Evolutionary conservation across 495 filamentous ascomycete species (phyloP).

Genomic region (Astrothelium subdiscretum): DNA sequence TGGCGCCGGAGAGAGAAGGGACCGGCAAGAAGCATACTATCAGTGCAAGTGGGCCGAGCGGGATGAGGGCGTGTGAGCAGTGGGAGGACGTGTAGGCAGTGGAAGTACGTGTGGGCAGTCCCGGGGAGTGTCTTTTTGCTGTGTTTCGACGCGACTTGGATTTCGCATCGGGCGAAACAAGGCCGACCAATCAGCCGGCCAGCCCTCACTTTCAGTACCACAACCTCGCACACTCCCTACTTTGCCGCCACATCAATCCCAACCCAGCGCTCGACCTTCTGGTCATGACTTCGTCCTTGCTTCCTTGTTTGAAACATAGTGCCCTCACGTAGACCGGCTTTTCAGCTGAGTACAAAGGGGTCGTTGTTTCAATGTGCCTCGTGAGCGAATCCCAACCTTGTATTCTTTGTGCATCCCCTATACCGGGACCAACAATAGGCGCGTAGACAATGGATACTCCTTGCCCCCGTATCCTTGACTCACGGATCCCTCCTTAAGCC

Average conservation of each 20-base stretch:
- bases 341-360: background rate
- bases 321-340: background rate
- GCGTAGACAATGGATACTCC: background rate
- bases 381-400: background rate
- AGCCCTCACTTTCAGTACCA: too few relatives aligned
- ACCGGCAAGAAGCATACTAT: background rate
- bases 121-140: background rate
- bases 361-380: background rate
- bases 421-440: background rate
- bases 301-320: background rate
- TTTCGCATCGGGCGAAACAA: too few relatives aligned
- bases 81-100: too few relatives aligned
- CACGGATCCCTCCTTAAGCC: background rate
- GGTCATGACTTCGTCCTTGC: background rate
- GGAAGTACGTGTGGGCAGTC: too few relatives aligned
- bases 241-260: background rate
- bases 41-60: background rate
- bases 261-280: background rate
- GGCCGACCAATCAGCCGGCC: background rate
- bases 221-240: background rate
- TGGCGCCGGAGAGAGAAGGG: background rate
- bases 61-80: too few relatives aligned
- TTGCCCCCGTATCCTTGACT: background rate
- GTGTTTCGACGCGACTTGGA: background rate
- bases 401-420: background rate